phyloP scores from a whole-genome alignment of 257 asterid genomes.

The Solanum clarkiae region DNA sequence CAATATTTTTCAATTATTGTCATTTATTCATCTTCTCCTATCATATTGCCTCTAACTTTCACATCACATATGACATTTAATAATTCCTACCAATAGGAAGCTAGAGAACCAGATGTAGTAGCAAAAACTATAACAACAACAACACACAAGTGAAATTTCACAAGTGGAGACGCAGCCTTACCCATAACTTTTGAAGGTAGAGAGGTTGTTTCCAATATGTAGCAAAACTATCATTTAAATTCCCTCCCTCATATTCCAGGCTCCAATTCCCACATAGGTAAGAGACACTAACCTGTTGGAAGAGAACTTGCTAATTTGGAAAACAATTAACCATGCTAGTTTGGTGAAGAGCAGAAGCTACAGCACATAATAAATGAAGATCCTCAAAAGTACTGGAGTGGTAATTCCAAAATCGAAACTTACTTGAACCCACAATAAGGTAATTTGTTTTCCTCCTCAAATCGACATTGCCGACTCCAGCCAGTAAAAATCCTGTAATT shows the following conservation, averaged over 20 bases:
- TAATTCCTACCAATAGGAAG: background rate
- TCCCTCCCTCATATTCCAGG: background rate
- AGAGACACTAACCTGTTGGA: background rate
- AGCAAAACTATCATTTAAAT: background rate
- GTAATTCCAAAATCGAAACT: constrained; percentile 6
- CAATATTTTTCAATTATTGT: background rate
- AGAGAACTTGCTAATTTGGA: background rate
- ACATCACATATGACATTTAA: background rate
- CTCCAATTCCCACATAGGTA: background rate
- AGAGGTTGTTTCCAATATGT: background rate
- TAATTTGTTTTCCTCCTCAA: constrained; percentile 87
- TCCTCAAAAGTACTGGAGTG: background rate
- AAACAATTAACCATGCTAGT: background rate
- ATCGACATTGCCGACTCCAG: constrained; percentile 98
- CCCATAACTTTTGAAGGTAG: background rate
- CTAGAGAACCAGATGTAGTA: background rate
- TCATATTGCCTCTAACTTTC: background rate
- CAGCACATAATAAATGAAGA: background rate
- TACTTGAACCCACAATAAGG: constrained; percentile 92
- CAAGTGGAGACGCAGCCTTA: background rate
- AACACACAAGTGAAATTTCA: too few relatives aligned
- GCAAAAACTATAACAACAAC: background rate
- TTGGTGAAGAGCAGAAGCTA: background rate
- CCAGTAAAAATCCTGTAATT: constrained; percentile 78
- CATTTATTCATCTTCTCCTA: background rate